A percentile compares a stretch with the other conserved stretches of the same genome.
These are phyloP conservation scores for Aspergillus transmontanensis DNA, from an alignment of 2,329 filamentous ascomycete genomes.

Conservation along the genomic window DNA sequence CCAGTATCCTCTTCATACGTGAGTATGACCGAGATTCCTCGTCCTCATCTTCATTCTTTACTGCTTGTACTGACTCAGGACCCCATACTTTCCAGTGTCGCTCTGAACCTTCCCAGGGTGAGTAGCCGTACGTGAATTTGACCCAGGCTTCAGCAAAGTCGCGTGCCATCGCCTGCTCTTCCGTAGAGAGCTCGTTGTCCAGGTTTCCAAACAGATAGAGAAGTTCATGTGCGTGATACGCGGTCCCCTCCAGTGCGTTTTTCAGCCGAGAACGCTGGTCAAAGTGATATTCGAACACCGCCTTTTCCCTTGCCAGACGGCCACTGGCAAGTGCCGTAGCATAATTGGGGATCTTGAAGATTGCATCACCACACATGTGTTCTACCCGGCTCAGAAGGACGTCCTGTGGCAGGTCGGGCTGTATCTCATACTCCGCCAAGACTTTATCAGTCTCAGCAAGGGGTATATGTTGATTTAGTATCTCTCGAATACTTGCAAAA, in stretches of 20 bases:
- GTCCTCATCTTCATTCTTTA: slow-evolving; percentile 26
- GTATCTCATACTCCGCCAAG: slow-evolving; percentile 24
- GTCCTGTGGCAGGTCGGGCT: slow-evolving; percentile 8
- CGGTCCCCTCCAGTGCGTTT: slow-evolving; percentile 27
- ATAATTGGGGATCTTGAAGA: slow-evolving; percentile 31
- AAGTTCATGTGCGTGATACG: slow-evolving; percentile 32
- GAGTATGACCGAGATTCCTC: slow-evolving; percentile 21
- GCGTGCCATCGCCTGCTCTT: slow-evolving; percentile 19
- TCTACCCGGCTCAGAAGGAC: slow-evolving; percentile 21
- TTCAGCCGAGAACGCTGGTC: slow-evolving; percentile 28
- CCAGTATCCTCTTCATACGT: slow-evolving; percentile 23
- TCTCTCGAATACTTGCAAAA: slow-evolving; percentile 17
- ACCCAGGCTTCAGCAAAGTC: slow-evolving; percentile 28
- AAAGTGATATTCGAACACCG: slow-evolving; percentile 27
- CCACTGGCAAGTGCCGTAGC: slow-evolving; percentile 9
- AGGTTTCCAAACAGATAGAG: slow-evolving; percentile 29
- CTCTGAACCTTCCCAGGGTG: slow-evolving; percentile 18
- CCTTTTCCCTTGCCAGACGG: not conserved
- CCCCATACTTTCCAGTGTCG: slow-evolving; percentile 29
- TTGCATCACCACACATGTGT: slow-evolving; percentile 29
- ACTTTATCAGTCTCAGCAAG: slow-evolving; percentile 19
- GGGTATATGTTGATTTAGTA: slow-evolving; percentile 14
- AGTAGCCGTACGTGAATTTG: slow-evolving; percentile 22
- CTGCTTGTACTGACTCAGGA: slow-evolving; percentile 11
- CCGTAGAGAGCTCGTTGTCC: slow-evolving; percentile 21